Percentiles rank a stretch among this genome's conserved stretches.
Conservation (phyloP, 2,329 filamentous ascomycete genomes). For the Fusarium sp. region DNA sequence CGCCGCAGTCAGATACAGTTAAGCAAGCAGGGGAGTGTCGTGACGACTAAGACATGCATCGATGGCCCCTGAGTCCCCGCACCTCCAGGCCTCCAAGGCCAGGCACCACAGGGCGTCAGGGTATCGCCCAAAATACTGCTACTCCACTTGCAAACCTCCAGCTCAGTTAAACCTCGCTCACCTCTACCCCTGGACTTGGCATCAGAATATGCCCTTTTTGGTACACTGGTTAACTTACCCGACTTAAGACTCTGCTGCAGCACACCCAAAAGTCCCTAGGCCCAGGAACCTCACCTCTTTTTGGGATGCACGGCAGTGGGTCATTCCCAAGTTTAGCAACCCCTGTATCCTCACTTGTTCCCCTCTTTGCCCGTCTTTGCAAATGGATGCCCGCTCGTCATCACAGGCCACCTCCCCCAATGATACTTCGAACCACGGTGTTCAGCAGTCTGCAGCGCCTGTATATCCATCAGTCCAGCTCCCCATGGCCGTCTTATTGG, state of each 20-base stretch:
- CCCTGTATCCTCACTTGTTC: slow-evolving; percentile 35
- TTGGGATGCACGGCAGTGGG: slow-evolving; percentile 37
- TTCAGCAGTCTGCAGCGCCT: slow-evolving; percentile 39
- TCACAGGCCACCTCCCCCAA: slow-evolving; percentile 43
- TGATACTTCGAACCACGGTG: slow-evolving; percentile 38
- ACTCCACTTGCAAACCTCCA: slow-evolving; percentile 42
- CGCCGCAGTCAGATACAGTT: slow-evolving; percentile 17
- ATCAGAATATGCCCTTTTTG: slow-evolving; percentile 35
- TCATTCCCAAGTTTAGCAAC: slow-evolving; percentile 29
- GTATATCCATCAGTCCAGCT: slow-evolving; percentile 34
- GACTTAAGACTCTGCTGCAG: slow-evolving; percentile 18
- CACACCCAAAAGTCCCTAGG: slow-evolving; percentile 28
- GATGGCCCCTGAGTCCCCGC: slow-evolving; percentile 38
- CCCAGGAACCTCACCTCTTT: slow-evolving; percentile 8
- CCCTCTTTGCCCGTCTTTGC: slow-evolving; percentile 33
- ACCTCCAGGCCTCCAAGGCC: slow-evolving; percentile 13
- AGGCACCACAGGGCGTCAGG: slow-evolving; percentile 2
- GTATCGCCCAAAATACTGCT: slow-evolving; percentile 21
- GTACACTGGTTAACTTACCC: slow-evolving; percentile 25
- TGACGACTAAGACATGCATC: slow-evolving; percentile 41
- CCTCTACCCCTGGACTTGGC: slow-evolving; percentile 39
- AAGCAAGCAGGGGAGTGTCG: slow-evolving; percentile 27
- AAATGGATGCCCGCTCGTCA: slow-evolving; percentile 46
- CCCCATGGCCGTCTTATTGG: slow-evolving; percentile 43
- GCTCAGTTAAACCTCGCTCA: slow-evolving; percentile 35